Percentiles rank a stretch among this genome's conserved stretches.
These are phyloP conservation scores for Nicotiana paniculata DNA, from an alignment of 257 asterid species.

Conservation along the genomic window DNA sequence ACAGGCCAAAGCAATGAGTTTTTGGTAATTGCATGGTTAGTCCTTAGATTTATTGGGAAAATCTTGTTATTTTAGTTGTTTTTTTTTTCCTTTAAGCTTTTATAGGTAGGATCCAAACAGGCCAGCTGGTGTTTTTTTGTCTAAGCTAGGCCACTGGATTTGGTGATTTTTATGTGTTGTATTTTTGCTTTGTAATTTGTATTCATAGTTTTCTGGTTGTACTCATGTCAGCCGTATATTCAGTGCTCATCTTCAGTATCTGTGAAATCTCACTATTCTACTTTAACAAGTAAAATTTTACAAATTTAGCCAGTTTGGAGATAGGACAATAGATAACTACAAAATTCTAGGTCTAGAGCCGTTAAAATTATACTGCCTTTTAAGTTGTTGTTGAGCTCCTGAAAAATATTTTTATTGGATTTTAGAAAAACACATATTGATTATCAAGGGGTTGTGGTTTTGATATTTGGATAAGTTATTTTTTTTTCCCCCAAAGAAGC, in stretches of 20 bases:
- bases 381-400: too few species aligned
- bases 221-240: not conserved
- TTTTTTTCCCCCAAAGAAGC: too few species aligned
- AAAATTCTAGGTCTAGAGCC: too few species aligned
- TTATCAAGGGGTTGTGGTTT: too few species aligned
- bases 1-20: constrained; percentile 37
- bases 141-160: not conserved
- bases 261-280: not conserved
- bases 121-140: not conserved
- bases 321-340: not conserved
- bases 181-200: not conserved
- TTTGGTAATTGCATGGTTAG: constrained; percentile 48
- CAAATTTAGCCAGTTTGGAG: not conserved
- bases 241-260: not conserved
- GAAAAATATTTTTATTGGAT: too few species aligned
- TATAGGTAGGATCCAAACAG: not conserved
- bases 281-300: not conserved
- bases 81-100: too few species aligned
- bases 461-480: too few species aligned
- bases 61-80: too few species aligned
- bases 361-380: too few species aligned
- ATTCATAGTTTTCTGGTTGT: not conserved
- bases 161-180: not conserved
- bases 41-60: not conserved
- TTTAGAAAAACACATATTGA: too few species aligned